Evolutionary conservation across 129 eudicot genomes (phyloP), one percentile per base, ranked within the genome.

Genomic region (Pulicaria dysenterica): DNA sequence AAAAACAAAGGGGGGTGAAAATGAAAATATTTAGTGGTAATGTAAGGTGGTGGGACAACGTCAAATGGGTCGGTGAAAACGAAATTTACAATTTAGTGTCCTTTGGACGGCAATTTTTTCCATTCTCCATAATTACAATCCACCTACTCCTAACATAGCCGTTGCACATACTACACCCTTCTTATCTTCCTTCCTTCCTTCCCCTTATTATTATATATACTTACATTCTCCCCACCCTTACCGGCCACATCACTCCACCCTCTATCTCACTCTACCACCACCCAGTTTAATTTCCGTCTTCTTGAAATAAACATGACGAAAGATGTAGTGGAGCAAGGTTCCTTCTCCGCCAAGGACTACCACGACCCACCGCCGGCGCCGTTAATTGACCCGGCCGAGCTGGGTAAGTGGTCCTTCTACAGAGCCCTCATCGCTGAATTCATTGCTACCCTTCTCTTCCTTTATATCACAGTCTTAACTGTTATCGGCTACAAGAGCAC

Each of bases 341-440:
- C 96, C 1, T 86, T 82, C 64, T 74, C 86, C 39, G 86, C 88
- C 37, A 89, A 89, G 78, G 96, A 89, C 86, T 86, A 89, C 85
- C 88, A 84, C 46, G 96, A 89, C 59, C 96, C 92, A 12, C 96
- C 96, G n/a, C 92, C 96, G 41, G 90, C 91, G 44, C 85, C 96
- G 62, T 79, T 89, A 4, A 58, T 89, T 5, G 96, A 89, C 83
- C 83, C 85, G 42, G 86, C 4, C 14, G 96, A 89, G 80, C 74
- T 89, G 2, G 61, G 83, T 1, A 80, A 86, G 51, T 89, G 96
- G 96, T 89, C 96, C 0, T 89, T 89, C 44, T 89, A 89, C 88
- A 75, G 96, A 9, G 96, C 96, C 34, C 0, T 89, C 1, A 89
- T 89, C 3, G 96, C 96, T 5, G 96, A 89, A 85, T 89, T 89